phyloP scores from a whole-genome alignment of 1,284 basidiomycete genomes.

The Sphagnurus paluster region DNA sequence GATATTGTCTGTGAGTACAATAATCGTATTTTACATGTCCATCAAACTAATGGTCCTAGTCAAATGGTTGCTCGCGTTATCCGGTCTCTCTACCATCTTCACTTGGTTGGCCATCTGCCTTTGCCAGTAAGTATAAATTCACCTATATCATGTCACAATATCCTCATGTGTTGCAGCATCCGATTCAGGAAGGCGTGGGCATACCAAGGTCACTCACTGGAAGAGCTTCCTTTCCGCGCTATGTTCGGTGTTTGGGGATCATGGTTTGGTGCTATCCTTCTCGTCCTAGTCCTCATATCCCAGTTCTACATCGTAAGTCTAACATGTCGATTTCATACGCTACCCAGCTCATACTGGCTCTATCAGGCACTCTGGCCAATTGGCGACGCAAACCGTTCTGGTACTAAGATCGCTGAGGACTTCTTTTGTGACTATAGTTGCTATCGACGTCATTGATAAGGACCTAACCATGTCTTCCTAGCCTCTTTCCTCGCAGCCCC shows the following conservation, averaged over 20 bases:
- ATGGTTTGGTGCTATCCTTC: conserved; percentile 41
- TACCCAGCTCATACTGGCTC: not conserved
- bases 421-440: conserved; percentile 37
- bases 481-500: conserved; percentile 38
- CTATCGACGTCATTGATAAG: not conserved
- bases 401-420: conserved; percentile 26
- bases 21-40: not conserved
- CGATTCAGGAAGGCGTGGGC: conserved; percentile 45
- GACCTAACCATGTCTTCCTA: conserved; percentile 14
- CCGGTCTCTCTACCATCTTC: conserved; percentile 45
- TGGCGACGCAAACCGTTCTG: conserved; percentile 29
- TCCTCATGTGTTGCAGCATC: conserved; percentile 26
- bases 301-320: conserved; percentile 42
- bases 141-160: not conserved
- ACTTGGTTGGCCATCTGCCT: conserved; percentile 44
- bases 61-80: conserved; percentile 42
- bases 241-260: conserved; percentile 43
- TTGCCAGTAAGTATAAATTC: conserved; percentile 39
- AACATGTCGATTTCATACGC: not conserved
- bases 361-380: conserved; percentile 39
- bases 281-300: conserved; percentile 39
- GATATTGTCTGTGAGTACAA: conserved; percentile 38
- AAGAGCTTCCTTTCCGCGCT: conserved; percentile 44
- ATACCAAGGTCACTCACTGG: conserved; percentile 42
- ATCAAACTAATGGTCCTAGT: conserved; percentile 25